These are phyloP conservation scores for Platanthera zijinensis DNA, from an alignment of 106 monocot species.

Conservation along the genomic window DNA sequence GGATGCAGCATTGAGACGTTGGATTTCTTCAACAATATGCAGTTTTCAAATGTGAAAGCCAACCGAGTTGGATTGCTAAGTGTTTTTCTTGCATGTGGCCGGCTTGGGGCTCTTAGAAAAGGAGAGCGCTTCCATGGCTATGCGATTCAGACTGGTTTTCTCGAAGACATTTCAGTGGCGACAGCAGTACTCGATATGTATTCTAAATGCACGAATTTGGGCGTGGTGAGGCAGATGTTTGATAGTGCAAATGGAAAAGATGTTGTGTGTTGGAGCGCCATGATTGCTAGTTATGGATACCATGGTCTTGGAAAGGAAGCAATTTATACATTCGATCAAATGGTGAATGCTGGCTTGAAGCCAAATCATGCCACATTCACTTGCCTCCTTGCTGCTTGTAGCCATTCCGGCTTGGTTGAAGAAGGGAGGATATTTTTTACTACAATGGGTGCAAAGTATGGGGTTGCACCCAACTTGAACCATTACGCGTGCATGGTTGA, in stretches of 20 bases:
- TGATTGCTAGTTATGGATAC: conserved; percentile 54
- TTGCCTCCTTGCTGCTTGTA: conserved; percentile 52
- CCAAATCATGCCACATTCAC: conserved; percentile 55
- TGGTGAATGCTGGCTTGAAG: conserved; percentile 29
- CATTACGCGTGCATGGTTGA: conserved; percentile 63
- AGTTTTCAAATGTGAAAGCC: conserved; percentile 6
- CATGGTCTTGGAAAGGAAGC: conserved; percentile 48
- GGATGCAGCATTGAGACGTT: conserved; percentile 27
- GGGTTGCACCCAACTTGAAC: conserved; percentile 30
- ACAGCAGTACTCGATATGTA: conserved; percentile 56
- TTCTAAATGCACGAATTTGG: conserved; percentile 51
- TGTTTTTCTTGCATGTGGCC: conserved; percentile 26
- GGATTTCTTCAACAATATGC: conserved; percentile 37
- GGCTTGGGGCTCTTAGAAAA: conserved; percentile 27
- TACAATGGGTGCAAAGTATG: conserved; percentile 24
- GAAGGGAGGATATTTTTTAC: conserved; percentile 40
- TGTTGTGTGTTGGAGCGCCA: conserved; percentile 59
- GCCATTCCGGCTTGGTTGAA: conserved; percentile 40
- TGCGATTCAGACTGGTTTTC: conserved; percentile 30
- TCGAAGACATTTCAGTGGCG: conserved; percentile 21
- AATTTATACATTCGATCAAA: conserved; percentile 27
- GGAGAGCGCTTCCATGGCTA: conserved; percentile 32
- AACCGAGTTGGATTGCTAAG: conserved; percentile 41
- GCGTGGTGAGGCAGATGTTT: conserved; percentile 31
- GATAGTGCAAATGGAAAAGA: conserved; percentile 29